Percentiles rank a stretch among this genome's conserved stretches.
phyloP scores from a whole-genome alignment of 495 filamentous ascomycete species.

The Neurospora discreta region DNA sequence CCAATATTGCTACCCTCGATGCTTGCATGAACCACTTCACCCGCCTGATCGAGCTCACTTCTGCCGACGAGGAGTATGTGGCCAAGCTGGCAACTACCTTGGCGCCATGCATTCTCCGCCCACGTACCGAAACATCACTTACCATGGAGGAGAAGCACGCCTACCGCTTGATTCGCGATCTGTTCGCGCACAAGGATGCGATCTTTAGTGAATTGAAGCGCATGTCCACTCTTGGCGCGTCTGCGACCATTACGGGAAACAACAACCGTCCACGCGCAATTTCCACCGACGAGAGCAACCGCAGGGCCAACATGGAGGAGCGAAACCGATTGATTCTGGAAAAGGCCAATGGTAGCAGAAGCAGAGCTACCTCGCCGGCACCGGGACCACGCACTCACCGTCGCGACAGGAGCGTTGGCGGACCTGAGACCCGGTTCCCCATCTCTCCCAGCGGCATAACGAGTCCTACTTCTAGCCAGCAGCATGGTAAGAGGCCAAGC shows the following conservation, averaged over 20 bases:
- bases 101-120: slow-evolving; percentile 79
- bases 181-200: slow-evolving; percentile 84
- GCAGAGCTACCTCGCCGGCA: slow-evolving; percentile 65
- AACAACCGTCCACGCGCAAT: slow-evolving; percentile 70
- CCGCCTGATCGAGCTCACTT: slow-evolving; percentile 90
- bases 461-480: slow-evolving; percentile 36
- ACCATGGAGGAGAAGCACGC: slow-evolving; percentile 92
- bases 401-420: slow-evolving; percentile 72
- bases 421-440: slow-evolving; percentile 75
- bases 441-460: slow-evolving; percentile 55
- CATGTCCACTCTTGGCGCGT: slow-evolving; percentile 56
- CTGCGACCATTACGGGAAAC: slow-evolving; percentile 29
- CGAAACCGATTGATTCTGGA: slow-evolving; percentile 71
- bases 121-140: slow-evolving; percentile 71
- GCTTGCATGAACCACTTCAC: slow-evolving; percentile 98
- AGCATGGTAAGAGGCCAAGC: slow-evolving; percentile 31
- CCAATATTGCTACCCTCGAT: slow-evolving; percentile 97
- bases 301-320: slow-evolving; percentile 86
- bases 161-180: slow-evolving; percentile 84
- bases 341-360: slow-evolving; percentile 42
- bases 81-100: slow-evolving; percentile 64
- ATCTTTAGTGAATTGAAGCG: slow-evolving; percentile 97
- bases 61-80: slow-evolving; percentile 82
- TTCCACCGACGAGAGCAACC: slow-evolving; percentile 92
- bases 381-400: slow-evolving; percentile 49